Evolutionary conservation across 495 filamentous ascomycete species (phyloP), one percentile per base, ranked within the genome.

Genomic region (Recurvomyces mirabilis): DNA sequence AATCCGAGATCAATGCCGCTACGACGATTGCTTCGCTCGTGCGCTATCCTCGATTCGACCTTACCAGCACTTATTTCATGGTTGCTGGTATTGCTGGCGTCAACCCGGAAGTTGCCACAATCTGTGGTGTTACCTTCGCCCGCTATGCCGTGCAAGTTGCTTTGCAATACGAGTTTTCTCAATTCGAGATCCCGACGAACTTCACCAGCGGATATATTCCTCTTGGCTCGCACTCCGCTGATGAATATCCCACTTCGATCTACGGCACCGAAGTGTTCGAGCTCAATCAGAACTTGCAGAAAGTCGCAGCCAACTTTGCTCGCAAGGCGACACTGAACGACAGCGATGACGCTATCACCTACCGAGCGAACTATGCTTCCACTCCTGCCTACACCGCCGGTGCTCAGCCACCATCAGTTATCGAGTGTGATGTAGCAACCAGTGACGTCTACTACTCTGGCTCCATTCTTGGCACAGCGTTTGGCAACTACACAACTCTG

Each of bases 181-280:
- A 71, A 4, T 75, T 82, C 11, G 79, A 85, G 59, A 79, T 82
- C 30, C 74, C 79, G 3, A 54, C 47, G 11, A 78, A 78, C 60
- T 82, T 70, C 48, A 67, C 72, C 2, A 81, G 79, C 0, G 77
- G 78, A 13, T 87, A 86, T 52, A 62, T 85, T 18, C 68, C 78
- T 0, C 73, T 74, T 52, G 81, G 81, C 4, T 59, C 71, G 2
- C 49, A 59, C 5, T 37, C 25, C 21, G 76, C 81, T 1, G 54
- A 67, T 36, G 55, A 80, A 46, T 86, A 82, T 54, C 81, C 82
- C 0, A 55, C 56, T 34, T 68, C 47, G 38, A 69, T 82, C 56
- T 86, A 86, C 60, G 82, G 82, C 36, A 84, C 82, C 9, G 82
- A 87, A 60, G 82, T 85, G 20, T 79, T 82, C 60, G 82, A 86